phyloP scores from a whole-genome alignment of 495 filamentous ascomycete genomes.

The Trichoderma reesei region DNA sequence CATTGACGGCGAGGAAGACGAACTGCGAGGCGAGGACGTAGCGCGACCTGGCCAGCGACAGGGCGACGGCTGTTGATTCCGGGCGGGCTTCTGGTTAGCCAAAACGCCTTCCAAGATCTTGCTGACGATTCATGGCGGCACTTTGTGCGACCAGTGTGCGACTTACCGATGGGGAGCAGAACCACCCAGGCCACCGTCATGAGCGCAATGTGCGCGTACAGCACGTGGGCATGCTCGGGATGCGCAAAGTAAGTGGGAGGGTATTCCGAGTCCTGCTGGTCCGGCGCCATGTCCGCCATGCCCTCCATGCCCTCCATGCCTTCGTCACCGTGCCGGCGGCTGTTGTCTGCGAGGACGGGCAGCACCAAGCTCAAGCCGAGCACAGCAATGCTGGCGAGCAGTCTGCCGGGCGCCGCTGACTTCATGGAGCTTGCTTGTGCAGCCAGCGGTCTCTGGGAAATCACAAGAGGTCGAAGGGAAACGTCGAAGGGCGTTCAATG shows the following conservation, averaged over 20 bases:
- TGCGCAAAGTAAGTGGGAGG: slow-evolving; percentile 68
- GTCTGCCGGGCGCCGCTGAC: neutral
- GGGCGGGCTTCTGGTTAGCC: slow-evolving; percentile 15
- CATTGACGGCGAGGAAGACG: slow-evolving; percentile 64
- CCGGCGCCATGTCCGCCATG: neutral
- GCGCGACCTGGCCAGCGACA: slow-evolving; percentile 73
- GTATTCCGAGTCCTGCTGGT: slow-evolving; percentile 20
- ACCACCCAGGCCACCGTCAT: slow-evolving; percentile 80
- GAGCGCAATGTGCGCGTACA: slow-evolving; percentile 68
- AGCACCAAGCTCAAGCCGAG: neutral
- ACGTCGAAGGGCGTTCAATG: neutral
- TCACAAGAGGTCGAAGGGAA: neutral
- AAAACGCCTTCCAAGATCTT: neutral
- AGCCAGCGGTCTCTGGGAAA: neutral
- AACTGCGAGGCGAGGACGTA: slow-evolving; percentile 65
- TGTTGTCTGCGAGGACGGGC: neutral
- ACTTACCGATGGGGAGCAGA: slow-evolving; percentile 69
- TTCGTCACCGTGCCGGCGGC: neutral
- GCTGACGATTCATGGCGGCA: neutral
- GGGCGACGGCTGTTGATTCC: slow-evolving; percentile 78
- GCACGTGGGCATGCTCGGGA: slow-evolving; percentile 51
- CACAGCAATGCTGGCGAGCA: neutral
- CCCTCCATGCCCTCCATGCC: no score
- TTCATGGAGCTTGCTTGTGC: neutral
- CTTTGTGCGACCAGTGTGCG: neutral